Percentiles rank a stretch among this genome's conserved stretches.
These are phyloP conservation scores for Boletus smithii DNA, from an alignment of 1,284 basidiomycete species.

Conservation along the genomic window DNA sequence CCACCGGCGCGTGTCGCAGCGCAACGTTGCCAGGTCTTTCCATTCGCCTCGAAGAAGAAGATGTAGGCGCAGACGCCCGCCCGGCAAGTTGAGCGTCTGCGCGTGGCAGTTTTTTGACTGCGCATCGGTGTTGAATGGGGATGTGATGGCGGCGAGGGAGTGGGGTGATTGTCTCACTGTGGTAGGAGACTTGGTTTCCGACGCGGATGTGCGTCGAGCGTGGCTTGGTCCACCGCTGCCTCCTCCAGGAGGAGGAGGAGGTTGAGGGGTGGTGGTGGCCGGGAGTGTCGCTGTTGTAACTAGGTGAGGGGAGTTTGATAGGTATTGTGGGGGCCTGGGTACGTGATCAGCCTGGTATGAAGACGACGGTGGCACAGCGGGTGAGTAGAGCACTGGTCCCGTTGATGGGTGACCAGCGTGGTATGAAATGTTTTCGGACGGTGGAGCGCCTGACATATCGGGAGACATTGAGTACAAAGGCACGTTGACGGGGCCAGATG, in stretches of 20 bases:
- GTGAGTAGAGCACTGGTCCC: conserved; percentile 29
- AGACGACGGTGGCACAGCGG: conserved; percentile 19
- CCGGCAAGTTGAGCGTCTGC: conserved; percentile 50
- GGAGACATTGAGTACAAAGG: conserved; percentile 33
- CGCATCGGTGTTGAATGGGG: conserved; percentile 32
- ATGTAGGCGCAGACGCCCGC: conserved; percentile 49
- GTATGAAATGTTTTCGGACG: conserved; percentile 30
- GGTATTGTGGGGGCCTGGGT: conserved; percentile 27
- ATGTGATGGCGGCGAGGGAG: conserved; percentile 32
- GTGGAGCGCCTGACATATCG: conserved; percentile 29
- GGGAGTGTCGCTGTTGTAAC: conserved; percentile 21
- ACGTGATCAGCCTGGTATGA: conserved; percentile 29
- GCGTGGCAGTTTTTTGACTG: conserved; percentile 53
- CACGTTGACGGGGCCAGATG: conserved; percentile 27
- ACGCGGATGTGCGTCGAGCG: conserved; percentile 26
- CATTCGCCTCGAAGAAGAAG: conserved; percentile 22
- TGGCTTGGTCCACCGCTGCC: conserved; percentile 22
- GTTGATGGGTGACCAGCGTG: conserved; percentile 27
- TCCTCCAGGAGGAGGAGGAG: conserved; percentile 1
- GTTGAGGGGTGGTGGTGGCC: conserved; percentile 16
- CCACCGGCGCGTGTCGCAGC: conserved; percentile 23
- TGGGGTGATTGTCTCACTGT: conserved; percentile 33
- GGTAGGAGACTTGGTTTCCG: conserved; percentile 30
- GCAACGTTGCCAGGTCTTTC: conserved; percentile 32
- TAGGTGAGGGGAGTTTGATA: conserved; percentile 29